These are phyloP conservation scores for Voacanga thouarsii DNA, from an alignment of 257 asterid genomes.

Conservation along the genomic window DNA sequence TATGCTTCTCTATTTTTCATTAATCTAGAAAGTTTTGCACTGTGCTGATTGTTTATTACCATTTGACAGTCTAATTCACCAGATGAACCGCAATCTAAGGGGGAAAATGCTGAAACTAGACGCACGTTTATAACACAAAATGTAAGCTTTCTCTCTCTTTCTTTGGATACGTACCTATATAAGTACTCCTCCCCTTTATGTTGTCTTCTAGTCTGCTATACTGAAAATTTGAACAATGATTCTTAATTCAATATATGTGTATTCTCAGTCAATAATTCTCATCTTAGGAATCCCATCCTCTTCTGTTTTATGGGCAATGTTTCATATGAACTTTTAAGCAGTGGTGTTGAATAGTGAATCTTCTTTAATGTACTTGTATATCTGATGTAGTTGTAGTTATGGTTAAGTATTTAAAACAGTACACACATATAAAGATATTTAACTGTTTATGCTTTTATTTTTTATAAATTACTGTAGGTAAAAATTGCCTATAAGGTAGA, in stretches of 20 bases:
- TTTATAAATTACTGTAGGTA: background rate
- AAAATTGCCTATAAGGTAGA: background rate
- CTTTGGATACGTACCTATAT: background rate
- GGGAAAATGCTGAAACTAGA: slow-evolving; percentile 43
- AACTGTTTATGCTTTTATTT: too few species aligned
- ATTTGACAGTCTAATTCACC: slow-evolving; percentile 53
- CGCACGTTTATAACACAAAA: slow-evolving; percentile 48
- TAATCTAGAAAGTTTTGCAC: background rate
- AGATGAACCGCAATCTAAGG: slow-evolving; percentile 30
- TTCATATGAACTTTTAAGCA: background rate
- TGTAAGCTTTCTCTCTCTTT: slow-evolving; percentile 43
- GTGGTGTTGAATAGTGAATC: background rate
- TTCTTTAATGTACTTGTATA: background rate
- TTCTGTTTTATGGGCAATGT: background rate
- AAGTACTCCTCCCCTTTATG: background rate
- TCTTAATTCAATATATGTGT: background rate
- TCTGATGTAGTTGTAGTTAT: background rate
- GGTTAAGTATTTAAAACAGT: background rate
- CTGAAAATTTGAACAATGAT: background rate
- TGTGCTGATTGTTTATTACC: slow-evolving; percentile 25
- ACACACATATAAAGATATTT: background rate
- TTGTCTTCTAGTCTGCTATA: background rate
- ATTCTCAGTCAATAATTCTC: background rate
- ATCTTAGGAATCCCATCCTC: background rate
- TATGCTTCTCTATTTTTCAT: background rate